Percentiles rank a stretch among this genome's conserved stretches.
Evolutionary conservation across 805 yeast species (phyloP).

Genomic region (Sugiyamaella floridensis): DNA sequence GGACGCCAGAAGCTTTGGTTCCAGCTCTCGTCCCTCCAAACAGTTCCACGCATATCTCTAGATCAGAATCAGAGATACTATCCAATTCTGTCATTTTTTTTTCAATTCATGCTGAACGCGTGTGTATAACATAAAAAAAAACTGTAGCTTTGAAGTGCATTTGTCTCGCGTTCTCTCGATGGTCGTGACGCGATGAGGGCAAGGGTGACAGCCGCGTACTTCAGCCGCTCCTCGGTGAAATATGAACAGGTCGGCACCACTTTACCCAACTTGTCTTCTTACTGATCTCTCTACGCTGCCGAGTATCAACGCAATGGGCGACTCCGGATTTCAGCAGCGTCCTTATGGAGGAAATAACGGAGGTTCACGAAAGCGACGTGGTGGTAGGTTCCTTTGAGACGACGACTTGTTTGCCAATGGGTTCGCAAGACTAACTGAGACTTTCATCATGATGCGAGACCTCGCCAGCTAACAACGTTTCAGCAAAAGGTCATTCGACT

Average conservation of each 20-base stretch:
- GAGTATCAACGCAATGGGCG: not conserved
- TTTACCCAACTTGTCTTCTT: no score
- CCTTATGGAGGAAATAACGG: not conserved
- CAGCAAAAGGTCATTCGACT: constrained; percentile 16
- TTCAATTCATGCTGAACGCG: no score
- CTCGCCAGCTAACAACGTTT: not conserved
- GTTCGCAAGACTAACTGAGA: not conserved
- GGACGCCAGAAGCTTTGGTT: no score
- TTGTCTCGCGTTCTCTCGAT: not conserved
- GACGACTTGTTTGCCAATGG: not conserved
- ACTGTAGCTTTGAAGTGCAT: no score
- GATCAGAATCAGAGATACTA: not conserved
- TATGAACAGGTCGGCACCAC: not conserved
- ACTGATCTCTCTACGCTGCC: not conserved
- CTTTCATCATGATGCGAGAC: not conserved
- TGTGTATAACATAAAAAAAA: no score
- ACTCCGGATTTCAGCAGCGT: not conserved
- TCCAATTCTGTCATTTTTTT: not conserved
- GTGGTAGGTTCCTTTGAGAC: not conserved
- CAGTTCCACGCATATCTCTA: not conserved
- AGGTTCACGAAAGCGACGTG: not conserved
- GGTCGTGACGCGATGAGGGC: no score
- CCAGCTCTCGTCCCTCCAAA: not conserved
- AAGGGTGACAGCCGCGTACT: not conserved
- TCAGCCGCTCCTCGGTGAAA: not conserved